Conservation (phyloP, 1,284 basidiomycete genomes). For the Ustilago xerochloae region DNA sequence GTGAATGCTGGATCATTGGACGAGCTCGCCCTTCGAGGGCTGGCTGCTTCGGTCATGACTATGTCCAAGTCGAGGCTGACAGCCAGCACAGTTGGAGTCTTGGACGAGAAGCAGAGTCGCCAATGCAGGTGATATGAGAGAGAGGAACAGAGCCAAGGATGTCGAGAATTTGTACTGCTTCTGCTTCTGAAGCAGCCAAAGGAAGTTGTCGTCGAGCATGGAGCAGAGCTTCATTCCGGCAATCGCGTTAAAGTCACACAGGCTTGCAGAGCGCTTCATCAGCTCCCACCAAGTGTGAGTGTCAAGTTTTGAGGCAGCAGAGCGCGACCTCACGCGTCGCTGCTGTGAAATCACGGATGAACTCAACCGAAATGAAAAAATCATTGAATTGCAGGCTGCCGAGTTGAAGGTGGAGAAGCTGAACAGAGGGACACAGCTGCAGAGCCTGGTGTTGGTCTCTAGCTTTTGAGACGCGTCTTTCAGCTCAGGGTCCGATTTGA, state of each 20-base stretch:
- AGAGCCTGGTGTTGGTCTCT: slow-evolving; percentile 16
- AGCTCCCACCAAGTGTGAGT: neutral
- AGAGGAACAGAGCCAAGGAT: neutral
- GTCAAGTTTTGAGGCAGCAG: neutral
- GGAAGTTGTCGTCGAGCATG: no score
- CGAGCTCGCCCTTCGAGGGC: neutral
- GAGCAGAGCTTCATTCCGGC: neutral
- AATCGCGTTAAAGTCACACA: slow-evolving; percentile 3
- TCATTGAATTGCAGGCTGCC: neutral
- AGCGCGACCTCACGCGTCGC: neutral
- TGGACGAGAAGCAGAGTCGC: neutral
- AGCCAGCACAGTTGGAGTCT: neutral
- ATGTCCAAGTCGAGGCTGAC: slow-evolving; percentile 1
- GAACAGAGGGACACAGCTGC: neutral
- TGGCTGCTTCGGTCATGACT: neutral
- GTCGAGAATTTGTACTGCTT: neutral
- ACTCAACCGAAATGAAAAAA: slow-evolving; percentile 6
- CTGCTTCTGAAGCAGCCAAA: no score
- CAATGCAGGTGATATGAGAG: slow-evolving; percentile 2
- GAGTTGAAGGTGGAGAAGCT: neutral
- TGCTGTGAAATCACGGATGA: no score
- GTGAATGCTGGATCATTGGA: neutral
- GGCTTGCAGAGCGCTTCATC: neutral
- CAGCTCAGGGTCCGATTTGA: slow-evolving; percentile 9
- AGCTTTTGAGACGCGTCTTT: slow-evolving; percentile 17